These are phyloP conservation scores for Fusarium duplospermum DNA, from an alignment of 2,329 filamentous ascomycete genomes.

Conservation along the genomic window DNA sequence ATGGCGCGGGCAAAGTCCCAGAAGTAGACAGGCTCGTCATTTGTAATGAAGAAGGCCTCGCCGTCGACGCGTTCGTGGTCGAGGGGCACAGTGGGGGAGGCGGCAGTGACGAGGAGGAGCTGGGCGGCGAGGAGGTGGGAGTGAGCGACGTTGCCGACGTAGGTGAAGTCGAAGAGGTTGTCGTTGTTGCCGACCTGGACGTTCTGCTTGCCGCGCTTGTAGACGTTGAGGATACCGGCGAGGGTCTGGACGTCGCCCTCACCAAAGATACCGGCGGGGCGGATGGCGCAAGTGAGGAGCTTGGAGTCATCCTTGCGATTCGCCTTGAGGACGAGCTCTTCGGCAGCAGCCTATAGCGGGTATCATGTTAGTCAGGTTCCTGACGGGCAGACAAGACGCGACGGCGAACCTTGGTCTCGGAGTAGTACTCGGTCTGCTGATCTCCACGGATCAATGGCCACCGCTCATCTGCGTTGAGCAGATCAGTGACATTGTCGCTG, in stretches of 20 bases:
- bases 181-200: conserved; percentile 82
- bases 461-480: conserved; percentile 86
- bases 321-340: conserved; percentile 81
- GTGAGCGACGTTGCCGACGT: conserved; percentile 74
- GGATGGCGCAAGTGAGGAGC: conserved; percentile 83
- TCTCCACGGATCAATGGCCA: conserved; percentile 81
- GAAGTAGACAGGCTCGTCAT: conserved; percentile 88
- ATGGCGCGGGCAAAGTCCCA: conserved; percentile 88
- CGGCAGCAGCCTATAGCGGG: conserved; percentile 74
- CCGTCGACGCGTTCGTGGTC: conserved; percentile 83
- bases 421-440: conserved; percentile 84
- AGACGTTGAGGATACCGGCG: conserved; percentile 78
- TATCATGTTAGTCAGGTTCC: background rate
- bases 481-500: conserved; percentile 81
- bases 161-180: conserved; percentile 74
- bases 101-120: conserved; percentile 72
- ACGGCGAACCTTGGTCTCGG: conserved; percentile 81
- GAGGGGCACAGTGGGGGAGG: conserved; percentile 70
- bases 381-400: background rate
- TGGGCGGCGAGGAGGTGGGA: conserved; percentile 85
- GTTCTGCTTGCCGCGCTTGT: conserved; percentile 74
- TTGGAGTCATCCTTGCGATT: conserved; percentile 70
- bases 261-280: conserved; percentile 90
- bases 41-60: conserved; percentile 90
- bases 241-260: conserved; percentile 86